Evolutionary conservation across 176 grass and related monocot species (phyloP).

Genomic region (Carex parvula): DNA sequence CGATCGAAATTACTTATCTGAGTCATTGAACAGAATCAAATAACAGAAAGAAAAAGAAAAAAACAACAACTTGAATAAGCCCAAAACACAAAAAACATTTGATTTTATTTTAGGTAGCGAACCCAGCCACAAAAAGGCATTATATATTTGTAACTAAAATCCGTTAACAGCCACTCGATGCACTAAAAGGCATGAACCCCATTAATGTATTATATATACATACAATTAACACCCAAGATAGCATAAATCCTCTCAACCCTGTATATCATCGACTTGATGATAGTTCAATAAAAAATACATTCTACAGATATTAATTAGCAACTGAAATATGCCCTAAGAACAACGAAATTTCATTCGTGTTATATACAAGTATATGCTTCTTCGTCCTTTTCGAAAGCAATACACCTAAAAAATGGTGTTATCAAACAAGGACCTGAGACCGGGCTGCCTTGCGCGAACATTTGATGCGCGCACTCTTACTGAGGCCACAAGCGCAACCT

Average conservation of each 20-base stretch:
- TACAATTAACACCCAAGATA: background rate
- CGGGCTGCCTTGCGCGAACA: constrained; percentile 74
- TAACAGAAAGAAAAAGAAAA: background rate
- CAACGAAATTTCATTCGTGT: background rate
- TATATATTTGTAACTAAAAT: background rate
- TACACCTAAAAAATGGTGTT: background rate
- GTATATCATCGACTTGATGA: constrained; percentile 8
- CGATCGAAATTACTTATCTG: background rate
- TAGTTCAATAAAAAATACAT: background rate
- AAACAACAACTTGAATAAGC: background rate
- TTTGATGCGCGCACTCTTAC: constrained; percentile 77
- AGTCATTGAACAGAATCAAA: background rate
- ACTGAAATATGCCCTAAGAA: background rate
- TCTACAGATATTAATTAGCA: background rate
- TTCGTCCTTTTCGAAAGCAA: background rate
- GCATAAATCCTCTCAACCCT: background rate
- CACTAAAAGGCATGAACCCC: background rate
- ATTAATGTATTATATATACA: background rate
- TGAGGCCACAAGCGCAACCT: constrained; percentile 79
- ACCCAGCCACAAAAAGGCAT: background rate
- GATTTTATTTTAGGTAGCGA: background rate
- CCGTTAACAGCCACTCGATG: background rate
- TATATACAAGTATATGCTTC: constrained; percentile 20
- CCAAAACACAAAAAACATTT: background rate
- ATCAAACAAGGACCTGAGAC: constrained; percentile 86